Percentiles rank a stretch among this genome's conserved stretches.
Evolutionary conservation across 164 flowering plant species (phyloP).

Genomic region (Warburgia ugandensis): DNA sequence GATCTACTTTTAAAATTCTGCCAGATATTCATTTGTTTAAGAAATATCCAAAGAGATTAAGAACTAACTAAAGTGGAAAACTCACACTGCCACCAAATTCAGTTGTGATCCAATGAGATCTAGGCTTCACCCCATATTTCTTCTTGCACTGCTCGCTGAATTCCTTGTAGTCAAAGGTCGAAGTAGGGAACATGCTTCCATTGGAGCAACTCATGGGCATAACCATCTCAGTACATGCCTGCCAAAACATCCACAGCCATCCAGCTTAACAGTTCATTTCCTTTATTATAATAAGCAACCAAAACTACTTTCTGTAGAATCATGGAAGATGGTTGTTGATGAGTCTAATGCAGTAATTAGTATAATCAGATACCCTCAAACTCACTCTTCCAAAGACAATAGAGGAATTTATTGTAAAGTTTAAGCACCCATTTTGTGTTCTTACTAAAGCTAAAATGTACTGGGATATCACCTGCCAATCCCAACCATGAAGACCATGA

Average conservation of each 20-base stretch:
- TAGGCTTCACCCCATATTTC: constrained; percentile 32
- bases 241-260: constrained; percentile 3
- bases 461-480: constrained; percentile 38
- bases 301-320: too few relatives aligned
- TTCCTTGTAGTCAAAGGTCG: constrained; percentile 24
- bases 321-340: too few relatives aligned
- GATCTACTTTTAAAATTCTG: neutral
- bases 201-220: constrained; percentile 53
- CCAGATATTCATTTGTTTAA: constrained; percentile 1
- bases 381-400: neutral
- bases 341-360: too few relatives aligned
- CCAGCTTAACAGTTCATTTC: too few relatives aligned
- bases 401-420: too few relatives aligned
- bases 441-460: too few relatives aligned
- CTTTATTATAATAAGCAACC: too few relatives aligned
- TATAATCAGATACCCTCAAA: too few relatives aligned
- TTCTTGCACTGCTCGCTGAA: constrained; percentile 24
- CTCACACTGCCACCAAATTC: constrained; percentile 52
- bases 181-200: constrained; percentile 51
- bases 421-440: too few relatives aligned
- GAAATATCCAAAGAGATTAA: neutral
- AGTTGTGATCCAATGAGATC: constrained; percentile 53
- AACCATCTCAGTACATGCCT: constrained; percentile 64
- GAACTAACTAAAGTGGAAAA: neutral
- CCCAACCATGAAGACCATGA: constrained; percentile 56